Conservation (phyloP, 2,329 filamentous ascomycete species). For the Akanthomyces lecanii region DNA sequence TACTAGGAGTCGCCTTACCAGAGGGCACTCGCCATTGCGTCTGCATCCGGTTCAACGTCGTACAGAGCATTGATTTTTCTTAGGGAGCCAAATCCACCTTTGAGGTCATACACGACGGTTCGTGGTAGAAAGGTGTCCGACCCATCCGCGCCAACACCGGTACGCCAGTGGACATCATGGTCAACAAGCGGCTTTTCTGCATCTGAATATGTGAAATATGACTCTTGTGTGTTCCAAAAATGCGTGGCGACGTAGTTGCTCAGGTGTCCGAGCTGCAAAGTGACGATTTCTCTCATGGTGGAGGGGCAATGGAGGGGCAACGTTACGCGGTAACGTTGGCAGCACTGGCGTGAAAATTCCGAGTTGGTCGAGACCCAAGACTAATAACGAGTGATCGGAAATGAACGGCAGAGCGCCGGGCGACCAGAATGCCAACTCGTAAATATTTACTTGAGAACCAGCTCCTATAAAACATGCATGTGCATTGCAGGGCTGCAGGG, state of each 20-base stretch:
- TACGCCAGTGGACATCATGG: conserved; percentile 75
- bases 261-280: conserved; percentile 85
- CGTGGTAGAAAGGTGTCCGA: conserved; percentile 89
- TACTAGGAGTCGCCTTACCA: conserved; percentile 28
- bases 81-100: conserved; percentile 86
- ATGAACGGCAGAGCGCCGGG: not conserved
- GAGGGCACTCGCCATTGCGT: conserved; percentile 26
- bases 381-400: not conserved
- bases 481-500: not conserved
- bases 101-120: conserved; percentile 90
- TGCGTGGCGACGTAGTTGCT: conserved; percentile 93
- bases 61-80: conserved; percentile 87
- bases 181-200: conserved; percentile 32
- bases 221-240: conserved; percentile 97
- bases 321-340: not conserved
- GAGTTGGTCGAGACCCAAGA: not conserved
- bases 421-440: not conserved
- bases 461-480: not conserved
- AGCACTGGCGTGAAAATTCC: not conserved
- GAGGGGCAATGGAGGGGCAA: not conserved
- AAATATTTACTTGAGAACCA: not conserved
- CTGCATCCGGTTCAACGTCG: conserved; percentile 45
- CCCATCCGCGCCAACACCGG: conserved; percentile 77
- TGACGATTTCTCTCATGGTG: conserved; percentile 89
- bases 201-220: conserved; percentile 85